Conservation (phyloP, 1,284 basidiomycete genomes). For the Irpex sp. region DNA sequence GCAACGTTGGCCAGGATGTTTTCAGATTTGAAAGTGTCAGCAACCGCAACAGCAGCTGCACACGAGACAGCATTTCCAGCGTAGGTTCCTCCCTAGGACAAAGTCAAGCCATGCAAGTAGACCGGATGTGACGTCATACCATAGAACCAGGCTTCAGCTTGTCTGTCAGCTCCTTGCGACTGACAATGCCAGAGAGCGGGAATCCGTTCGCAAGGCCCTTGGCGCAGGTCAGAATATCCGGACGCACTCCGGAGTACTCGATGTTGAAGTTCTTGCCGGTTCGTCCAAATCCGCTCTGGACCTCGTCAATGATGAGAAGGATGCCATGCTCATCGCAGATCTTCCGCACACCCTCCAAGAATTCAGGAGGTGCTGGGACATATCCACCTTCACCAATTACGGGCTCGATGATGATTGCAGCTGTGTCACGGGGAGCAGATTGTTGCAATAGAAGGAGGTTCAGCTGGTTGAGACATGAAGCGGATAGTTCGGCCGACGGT, state of each 20-base stretch:
- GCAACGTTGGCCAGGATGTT: constrained; percentile 78
- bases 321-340: constrained; percentile 89
- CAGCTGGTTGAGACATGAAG: constrained; percentile 77
- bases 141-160: constrained; percentile 78
- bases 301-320: constrained; percentile 81
- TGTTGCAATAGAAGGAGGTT: constrained; percentile 84
- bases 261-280: constrained; percentile 86
- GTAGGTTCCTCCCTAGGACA: constrained; percentile 77
- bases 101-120: constrained; percentile 11
- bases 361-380: constrained; percentile 82
- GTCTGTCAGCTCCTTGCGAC: constrained; percentile 81
- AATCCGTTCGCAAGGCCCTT: constrained; percentile 96
- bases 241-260: constrained; percentile 76
- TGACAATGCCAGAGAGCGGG: constrained; percentile 86
- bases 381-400: constrained; percentile 95
- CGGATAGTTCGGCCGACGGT: constrained; percentile 61
- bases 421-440: constrained; percentile 81
- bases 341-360: constrained; percentile 75
- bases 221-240: constrained; percentile 88
- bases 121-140: constrained; percentile 36
- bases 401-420: constrained; percentile 90
- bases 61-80: constrained; percentile 88
- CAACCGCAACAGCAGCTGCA: constrained; percentile 82
- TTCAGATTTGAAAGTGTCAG: constrained; percentile 75
- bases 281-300: constrained; percentile 88